Percentiles rank a stretch among this genome's conserved stretches.
Evolutionary conservation across 1,284 basidiomycete species (phyloP).

Genomic region (Sphaerobolus stellatus): DNA sequence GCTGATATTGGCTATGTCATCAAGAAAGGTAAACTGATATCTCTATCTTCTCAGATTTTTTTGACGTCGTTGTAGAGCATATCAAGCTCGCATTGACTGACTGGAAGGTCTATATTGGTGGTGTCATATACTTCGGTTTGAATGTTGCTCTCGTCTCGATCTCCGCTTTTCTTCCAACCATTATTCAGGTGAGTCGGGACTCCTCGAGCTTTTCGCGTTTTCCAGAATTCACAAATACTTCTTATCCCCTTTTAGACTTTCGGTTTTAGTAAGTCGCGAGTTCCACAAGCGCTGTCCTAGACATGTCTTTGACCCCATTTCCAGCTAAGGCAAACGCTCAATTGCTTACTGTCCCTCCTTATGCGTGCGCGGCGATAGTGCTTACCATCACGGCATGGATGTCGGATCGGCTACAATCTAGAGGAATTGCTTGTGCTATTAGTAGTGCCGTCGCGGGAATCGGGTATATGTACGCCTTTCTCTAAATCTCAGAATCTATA

Average conservation of each 20-base stretch:
- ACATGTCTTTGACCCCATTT: background rate
- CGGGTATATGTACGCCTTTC: conserved; percentile 59
- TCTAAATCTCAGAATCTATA: background rate
- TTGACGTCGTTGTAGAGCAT: conserved; percentile 43
- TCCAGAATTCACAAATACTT: no score
- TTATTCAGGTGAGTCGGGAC: conserved; percentile 46
- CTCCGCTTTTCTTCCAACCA: conserved; percentile 83
- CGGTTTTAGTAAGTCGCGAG: conserved; percentile 47
- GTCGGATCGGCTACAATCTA: conserved; percentile 72
- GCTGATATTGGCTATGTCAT: conserved; percentile 68
- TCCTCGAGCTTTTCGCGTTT: background rate
- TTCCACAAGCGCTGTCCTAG: background rate
- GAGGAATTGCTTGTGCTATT: conserved; percentile 59
- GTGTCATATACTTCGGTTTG: conserved; percentile 74
- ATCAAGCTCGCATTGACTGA: conserved; percentile 66
- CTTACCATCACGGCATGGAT: conserved; percentile 61
- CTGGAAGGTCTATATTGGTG: conserved; percentile 68
- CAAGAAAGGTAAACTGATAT: conserved; percentile 53
- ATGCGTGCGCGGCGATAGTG: conserved; percentile 68
- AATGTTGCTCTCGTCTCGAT: conserved; percentile 79
- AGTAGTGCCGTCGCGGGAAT: conserved; percentile 54
- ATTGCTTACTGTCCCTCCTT: conserved; percentile 79
- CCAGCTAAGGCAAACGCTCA: conserved; percentile 57
- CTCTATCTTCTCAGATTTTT: background rate
- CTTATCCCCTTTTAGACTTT: conserved; percentile 41